Percentiles rank a stretch among this genome's conserved stretches.
These are phyloP conservation scores for Cocos nucifera DNA, from an alignment of 176 grass and related monocot species.

Conservation along the genomic window DNA sequence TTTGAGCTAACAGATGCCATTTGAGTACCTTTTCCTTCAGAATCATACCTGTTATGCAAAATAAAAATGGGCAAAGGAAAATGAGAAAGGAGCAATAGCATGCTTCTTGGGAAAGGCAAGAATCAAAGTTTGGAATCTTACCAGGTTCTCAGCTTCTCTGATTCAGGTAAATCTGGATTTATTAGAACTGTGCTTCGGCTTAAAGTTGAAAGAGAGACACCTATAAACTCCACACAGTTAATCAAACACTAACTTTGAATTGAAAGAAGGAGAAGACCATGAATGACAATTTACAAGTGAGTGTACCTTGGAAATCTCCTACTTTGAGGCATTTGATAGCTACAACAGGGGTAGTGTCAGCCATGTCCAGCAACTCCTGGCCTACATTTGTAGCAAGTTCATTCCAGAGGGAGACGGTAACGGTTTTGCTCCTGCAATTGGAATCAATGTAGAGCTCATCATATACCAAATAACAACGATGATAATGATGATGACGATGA, in stretches of 20 bases:
- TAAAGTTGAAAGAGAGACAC: slow-evolving; percentile 76
- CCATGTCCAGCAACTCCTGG: slow-evolving; percentile 81
- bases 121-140: slow-evolving; percentile 8
- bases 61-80: background rate
- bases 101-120: background rate
- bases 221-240: slow-evolving; percentile 20
- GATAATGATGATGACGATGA: too few species aligned
- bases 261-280: too few species aligned
- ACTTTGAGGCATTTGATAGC: slow-evolving; percentile 79
- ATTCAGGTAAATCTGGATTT: slow-evolving; percentile 66
- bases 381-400: slow-evolving; percentile 79
- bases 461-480: too few species aligned
- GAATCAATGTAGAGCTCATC: too few species aligned
- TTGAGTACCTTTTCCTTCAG: slow-evolving; percentile 58
- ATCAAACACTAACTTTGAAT: background rate
- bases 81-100: too few species aligned
- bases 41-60: slow-evolving; percentile 61
- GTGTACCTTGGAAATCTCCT: slow-evolving; percentile 78
- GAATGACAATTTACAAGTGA: too few species aligned
- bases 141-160: slow-evolving; percentile 59
- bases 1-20: slow-evolving; percentile 67
- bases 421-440: slow-evolving; percentile 68
- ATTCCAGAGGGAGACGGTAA: slow-evolving; percentile 77
- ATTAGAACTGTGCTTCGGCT: slow-evolving; percentile 57
- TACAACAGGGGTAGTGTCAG: slow-evolving; percentile 57